Conservation (phyloP, 352 stramenopile species). For the Globisporangium barbulae region DNA sequence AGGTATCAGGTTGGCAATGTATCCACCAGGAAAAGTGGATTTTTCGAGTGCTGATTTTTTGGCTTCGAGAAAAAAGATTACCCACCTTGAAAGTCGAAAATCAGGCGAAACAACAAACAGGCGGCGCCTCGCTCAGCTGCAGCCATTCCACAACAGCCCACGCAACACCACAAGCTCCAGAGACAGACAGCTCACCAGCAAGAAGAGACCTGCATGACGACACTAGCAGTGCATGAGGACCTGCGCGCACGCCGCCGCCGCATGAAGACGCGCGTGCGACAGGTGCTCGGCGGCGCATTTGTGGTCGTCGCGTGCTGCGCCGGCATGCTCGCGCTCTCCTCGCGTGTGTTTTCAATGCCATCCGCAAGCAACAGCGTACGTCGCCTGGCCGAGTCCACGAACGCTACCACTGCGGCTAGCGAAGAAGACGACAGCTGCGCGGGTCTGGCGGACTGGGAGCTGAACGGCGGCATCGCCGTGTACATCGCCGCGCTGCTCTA, state of each 20-base stretch:
- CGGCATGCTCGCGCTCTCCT: conserved; percentile 14
- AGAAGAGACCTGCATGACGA: background rate
- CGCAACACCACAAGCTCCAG: background rate
- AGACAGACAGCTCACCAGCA: background rate
- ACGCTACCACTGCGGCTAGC: background rate
- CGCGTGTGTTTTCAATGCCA: background rate
- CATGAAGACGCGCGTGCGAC: conserved; percentile 17
- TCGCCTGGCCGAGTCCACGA: conserved; percentile 20
- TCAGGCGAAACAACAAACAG: background rate
- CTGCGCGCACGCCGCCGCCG: conserved; percentile 5
- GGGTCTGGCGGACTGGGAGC: conserved; percentile 43
- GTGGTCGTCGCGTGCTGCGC: conserved; percentile 20
- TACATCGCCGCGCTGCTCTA: conserved; percentile 68
- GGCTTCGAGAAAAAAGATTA: background rate
- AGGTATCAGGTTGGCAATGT: too few species aligned
- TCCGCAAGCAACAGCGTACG: background rate
- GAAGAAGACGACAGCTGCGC: conserved; percentile 30
- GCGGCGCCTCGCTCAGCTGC: background rate
- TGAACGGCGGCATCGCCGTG: conserved; percentile 48
- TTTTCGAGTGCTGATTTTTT: background rate
- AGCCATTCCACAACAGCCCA: conserved; percentile 3
- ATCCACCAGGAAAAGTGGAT: background rate
- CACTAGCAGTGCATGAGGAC: background rate
- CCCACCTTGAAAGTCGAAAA: background rate
- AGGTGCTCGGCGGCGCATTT: conserved; percentile 23